These are phyloP conservation scores for Glarea lozoyensis DNA, from an alignment of 495 filamentous ascomycete species.

Conservation along the genomic window DNA sequence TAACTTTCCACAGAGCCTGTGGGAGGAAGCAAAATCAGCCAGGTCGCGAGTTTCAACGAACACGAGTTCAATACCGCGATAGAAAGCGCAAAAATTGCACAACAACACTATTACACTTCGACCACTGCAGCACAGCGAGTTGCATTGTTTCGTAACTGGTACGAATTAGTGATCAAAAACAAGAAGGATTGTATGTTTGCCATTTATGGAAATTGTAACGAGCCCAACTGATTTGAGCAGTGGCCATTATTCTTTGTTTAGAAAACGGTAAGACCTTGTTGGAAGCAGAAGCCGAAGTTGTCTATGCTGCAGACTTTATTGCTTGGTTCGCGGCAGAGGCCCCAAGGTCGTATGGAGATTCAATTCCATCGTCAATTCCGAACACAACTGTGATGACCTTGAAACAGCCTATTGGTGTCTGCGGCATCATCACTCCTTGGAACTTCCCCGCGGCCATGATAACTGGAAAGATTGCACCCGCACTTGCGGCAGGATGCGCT, in stretches of 20 bases:
- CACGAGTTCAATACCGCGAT: no score
- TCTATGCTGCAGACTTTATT: slow-evolving; percentile 64
- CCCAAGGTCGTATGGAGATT: slow-evolving; percentile 56
- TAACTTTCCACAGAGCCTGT: no score
- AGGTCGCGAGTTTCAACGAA: no score
- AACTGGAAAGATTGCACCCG: slow-evolving; percentile 27
- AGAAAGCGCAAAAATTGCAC: no score
- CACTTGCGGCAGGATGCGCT: slow-evolving; percentile 38
- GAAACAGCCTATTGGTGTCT: slow-evolving; percentile 30
- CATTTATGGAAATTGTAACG: no score
- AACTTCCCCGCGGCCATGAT: slow-evolving; percentile 34
- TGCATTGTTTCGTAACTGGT: no score
- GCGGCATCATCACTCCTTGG: slow-evolving; percentile 19
- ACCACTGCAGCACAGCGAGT: no score
- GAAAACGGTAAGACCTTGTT: slow-evolving; percentile 69
- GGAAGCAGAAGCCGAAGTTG: slow-evolving; percentile 64
- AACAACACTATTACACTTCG: no score
- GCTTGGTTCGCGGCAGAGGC: slow-evolving; percentile 78
- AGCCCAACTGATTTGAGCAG: no score
- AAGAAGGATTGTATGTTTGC: no score
- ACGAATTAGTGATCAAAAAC: no score
- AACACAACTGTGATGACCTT: slow-evolving; percentile 21
- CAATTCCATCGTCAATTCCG: slow-evolving; percentile 22
- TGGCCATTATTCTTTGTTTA: slow-evolving; percentile 76
- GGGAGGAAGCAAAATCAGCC: no score